Evolutionary conservation across 2,329 filamentous ascomycete species (phyloP), one percentile per base, ranked within the genome.

Genomic region (Chaetomium olivaceum): DNA sequence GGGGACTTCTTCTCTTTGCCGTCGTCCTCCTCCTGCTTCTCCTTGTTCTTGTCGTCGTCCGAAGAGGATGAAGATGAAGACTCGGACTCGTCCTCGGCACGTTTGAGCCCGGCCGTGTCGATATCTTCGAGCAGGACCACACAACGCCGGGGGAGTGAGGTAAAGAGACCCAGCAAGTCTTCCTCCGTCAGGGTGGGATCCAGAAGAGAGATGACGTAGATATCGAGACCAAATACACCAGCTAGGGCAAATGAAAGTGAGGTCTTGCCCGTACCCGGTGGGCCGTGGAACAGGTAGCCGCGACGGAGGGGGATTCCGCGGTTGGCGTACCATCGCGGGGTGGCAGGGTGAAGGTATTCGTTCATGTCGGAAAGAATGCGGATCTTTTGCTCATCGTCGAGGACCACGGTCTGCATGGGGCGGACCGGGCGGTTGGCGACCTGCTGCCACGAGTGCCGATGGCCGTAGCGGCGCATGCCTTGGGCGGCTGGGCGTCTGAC

Each of bases 271-370:
- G 89, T 91, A 0, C 90, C 90, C 0, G 90, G 90, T 0, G 89
- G 89, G 0, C 91, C 91, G 71, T 92, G 83, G 69, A 94, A 91
- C 0, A 94, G 82, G 71, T 93, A 94, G 0, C 91, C 92, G 33
- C 91, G 79, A 0, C 91, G 83, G 61, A 93, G 87, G 0, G 91
- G 91, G 33, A 94, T 91, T 0, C 91, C 91, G 1, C 90, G 82
- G 57, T 87, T 87, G 0, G 89, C 86, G 72, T 94, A 94, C 89
- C 90, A 94, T 11, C 83, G 81, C 1, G 87, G 85, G 0, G 87
- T 91, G 0, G 82, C 79, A 0, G 91, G 90, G 62, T 92, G 86
- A 0, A 95, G 80, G 69, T 92, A 94, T 71, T 93, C 90, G 70
- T 91, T 91, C 72, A 94, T 89, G 71, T 95, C 91, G 29, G 80